These are phyloP conservation scores for Jamesozyma spencerorum DNA, from an alignment of 805 yeast genomes.

Conservation along the genomic window DNA sequence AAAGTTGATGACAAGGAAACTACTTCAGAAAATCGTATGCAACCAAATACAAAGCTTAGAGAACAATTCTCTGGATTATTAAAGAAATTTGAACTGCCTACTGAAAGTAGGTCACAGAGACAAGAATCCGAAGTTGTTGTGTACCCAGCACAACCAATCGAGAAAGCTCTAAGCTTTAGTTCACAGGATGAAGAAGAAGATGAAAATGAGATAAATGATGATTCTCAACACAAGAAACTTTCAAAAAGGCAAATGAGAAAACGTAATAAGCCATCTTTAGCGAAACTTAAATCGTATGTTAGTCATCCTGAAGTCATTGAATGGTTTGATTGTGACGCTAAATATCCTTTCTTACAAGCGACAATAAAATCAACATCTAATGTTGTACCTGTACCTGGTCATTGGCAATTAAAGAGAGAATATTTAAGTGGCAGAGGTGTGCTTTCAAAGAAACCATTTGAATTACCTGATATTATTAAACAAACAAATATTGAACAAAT, in stretches of 20 bases:
- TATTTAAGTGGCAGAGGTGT: conserved; percentile 61
- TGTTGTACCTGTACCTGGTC: conserved; percentile 66
- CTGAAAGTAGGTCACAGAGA: not conserved
- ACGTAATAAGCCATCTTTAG: conserved; percentile 51
- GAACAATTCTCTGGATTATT: conserved; percentile 12
- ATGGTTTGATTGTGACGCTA: conserved; percentile 81
- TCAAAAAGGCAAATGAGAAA: conserved; percentile 44
- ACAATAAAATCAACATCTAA: conserved; percentile 57
- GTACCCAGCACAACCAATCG: not conserved
- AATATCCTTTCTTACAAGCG: conserved; percentile 61
- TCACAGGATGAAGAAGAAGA: conserved; percentile 13
- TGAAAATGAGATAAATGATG: too few species aligned
- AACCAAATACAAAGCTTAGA: conserved; percentile 18
- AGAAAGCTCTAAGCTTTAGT: not conserved
- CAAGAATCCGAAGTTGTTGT: conserved; percentile 1
- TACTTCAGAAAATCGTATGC: conserved; percentile 7
- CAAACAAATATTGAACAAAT: conserved; percentile 83
- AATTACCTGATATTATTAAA: conserved; percentile 65
- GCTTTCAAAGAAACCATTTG: conserved; percentile 59
- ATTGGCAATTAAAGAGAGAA: conserved; percentile 77
- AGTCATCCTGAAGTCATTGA: conserved; percentile 66
- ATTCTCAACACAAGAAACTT: not conserved
- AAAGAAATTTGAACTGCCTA: conserved; percentile 7
- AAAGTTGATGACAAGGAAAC: conserved; percentile 5
- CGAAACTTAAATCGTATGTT: conserved; percentile 54